These are phyloP conservation scores for Xylariaceae sp. DNA, from an alignment of 2,329 filamentous ascomycete species.

Conservation along the genomic window DNA sequence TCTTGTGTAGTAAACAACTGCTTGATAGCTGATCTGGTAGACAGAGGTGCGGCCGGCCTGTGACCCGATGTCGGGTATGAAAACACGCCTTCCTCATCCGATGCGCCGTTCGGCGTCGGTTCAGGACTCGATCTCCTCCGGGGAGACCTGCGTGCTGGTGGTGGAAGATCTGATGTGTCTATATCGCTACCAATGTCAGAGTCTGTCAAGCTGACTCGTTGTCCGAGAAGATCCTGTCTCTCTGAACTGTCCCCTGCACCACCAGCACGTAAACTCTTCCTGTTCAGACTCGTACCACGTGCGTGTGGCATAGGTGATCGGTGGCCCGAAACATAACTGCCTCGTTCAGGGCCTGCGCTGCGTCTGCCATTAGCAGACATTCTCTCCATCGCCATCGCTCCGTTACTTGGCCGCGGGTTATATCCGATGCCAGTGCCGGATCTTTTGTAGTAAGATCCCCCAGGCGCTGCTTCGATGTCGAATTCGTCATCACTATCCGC, in stretches of 20 bases:
- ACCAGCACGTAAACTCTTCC: conserved; percentile 44
- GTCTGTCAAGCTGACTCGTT: conserved; percentile 44
- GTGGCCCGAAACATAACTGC: conserved; percentile 50
- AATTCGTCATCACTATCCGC: conserved; percentile 98
- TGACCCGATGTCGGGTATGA: conserved; percentile 35
- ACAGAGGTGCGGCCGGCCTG: conserved; percentile 45
- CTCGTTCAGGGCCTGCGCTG: conserved; percentile 31
- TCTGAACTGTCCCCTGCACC: conserved; percentile 44
- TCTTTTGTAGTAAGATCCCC: conserved; percentile 74
- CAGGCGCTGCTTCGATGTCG: conserved; percentile 76
- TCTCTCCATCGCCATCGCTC: conserved; percentile 53
- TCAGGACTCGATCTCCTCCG: conserved; percentile 38
- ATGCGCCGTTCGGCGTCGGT: conserved; percentile 29
- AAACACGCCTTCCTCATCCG: conserved; percentile 32
- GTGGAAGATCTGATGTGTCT: conserved; percentile 61
- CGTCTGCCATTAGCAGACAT: conserved; percentile 37
- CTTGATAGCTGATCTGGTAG: conserved; percentile 69
- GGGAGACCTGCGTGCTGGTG: conserved; percentile 47
- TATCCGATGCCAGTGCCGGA: conserved; percentile 73
- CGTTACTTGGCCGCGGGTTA: conserved; percentile 58
- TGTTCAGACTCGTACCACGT: conserved; percentile 46
- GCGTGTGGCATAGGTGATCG: conserved; percentile 41
- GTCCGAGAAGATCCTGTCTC: conserved; percentile 51
- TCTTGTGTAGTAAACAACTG: conserved; percentile 82
- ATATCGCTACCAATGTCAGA: conserved; percentile 60